Percentiles rank a stretch among this genome's conserved stretches.
These are phyloP conservation scores for Amaranthus tricolor DNA, from an alignment of 179 eudicot genomes.

Conservation along the genomic window DNA sequence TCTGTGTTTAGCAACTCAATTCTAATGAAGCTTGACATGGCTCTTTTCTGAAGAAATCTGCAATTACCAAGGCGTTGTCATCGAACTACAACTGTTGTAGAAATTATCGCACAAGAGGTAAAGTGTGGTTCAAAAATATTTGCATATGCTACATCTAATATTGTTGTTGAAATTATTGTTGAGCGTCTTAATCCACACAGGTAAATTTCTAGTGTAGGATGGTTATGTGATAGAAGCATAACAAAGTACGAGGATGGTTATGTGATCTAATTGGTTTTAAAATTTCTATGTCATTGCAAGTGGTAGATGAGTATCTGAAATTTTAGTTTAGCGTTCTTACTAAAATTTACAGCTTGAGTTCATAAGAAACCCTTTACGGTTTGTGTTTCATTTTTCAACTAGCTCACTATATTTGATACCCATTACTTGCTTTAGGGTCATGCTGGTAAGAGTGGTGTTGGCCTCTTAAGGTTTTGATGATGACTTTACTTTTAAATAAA, in stretches of 20 bases:
- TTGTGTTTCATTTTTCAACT: conserved; percentile 5
- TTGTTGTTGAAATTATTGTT: conserved; percentile 96
- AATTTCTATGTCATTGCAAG: background rate
- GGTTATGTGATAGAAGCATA: too few species aligned
- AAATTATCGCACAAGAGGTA: conserved; percentile 93
- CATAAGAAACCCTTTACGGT: background rate
- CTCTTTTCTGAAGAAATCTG: conserved; percentile 65
- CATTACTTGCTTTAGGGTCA: conserved; percentile 55
- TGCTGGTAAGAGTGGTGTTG: conserved; percentile 90
- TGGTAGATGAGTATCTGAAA: conserved; percentile 4
- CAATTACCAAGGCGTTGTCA: conserved; percentile 80
- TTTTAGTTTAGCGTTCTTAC: background rate
- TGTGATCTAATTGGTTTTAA: background rate
- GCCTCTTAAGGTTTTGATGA: too few species aligned
- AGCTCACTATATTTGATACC: conserved; percentile 3
- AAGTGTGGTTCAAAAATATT: conserved; percentile 97
- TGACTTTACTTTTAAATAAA: too few species aligned
- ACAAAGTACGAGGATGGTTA: background rate
- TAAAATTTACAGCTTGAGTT: conserved; percentile 6
- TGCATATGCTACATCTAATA: conserved; percentile 99
- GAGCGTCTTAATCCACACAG: conserved; percentile 90
- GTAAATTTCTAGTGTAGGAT: conserved; percentile 37
- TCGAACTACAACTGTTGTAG: conserved; percentile 98
- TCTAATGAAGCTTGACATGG: conserved; percentile 15
- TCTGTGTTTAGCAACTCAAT: background rate